Conservation (phyloP, 164 flowering plant genomes). For the Aristolochia contorta region DNA sequence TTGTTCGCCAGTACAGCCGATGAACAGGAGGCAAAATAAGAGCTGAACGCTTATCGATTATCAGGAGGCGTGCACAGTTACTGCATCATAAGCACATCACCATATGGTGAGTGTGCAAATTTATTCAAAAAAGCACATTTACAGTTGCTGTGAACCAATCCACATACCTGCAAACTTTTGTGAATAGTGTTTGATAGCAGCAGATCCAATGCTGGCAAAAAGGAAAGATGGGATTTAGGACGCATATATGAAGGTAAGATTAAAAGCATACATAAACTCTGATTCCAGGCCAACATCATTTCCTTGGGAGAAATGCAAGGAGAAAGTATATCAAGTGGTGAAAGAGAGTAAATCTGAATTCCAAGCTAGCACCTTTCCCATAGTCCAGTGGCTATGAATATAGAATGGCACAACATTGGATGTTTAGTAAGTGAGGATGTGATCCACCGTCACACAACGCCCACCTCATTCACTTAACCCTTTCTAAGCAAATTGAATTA, state of each 20-base stretch:
- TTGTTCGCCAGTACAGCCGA: constrained; percentile 38
- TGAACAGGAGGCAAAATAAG: constrained; percentile 66
- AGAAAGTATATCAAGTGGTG: too few relatives aligned
- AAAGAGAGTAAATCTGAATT: too few relatives aligned
- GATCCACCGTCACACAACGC: too few relatives aligned
- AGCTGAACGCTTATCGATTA: constrained; percentile 55
- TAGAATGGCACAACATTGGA: too few relatives aligned
- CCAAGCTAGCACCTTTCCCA: too few relatives aligned
- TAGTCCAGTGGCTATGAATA: too few relatives aligned
- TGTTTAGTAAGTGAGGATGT: too few relatives aligned
- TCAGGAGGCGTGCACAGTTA: constrained; percentile 59
- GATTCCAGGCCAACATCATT: background rate
- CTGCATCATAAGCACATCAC: constrained; percentile 31
- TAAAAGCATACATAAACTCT: background rate
- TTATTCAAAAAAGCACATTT: background rate
- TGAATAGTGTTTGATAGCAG: constrained; percentile 68
- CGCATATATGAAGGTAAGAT: background rate
- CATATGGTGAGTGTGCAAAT: background rate
- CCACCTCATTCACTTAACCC: too few relatives aligned
- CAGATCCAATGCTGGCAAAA: constrained; percentile 70
- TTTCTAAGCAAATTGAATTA: too few relatives aligned
- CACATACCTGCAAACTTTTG: constrained; percentile 64
- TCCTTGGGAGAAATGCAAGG: too few relatives aligned
- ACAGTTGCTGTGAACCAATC: background rate
- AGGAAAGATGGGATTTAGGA: background rate